Percentiles rank a stretch among this genome's conserved stretches.
phyloP scores from a whole-genome alignment of 1,284 basidiomycete species.

The Pyrrhoderma noxium region DNA sequence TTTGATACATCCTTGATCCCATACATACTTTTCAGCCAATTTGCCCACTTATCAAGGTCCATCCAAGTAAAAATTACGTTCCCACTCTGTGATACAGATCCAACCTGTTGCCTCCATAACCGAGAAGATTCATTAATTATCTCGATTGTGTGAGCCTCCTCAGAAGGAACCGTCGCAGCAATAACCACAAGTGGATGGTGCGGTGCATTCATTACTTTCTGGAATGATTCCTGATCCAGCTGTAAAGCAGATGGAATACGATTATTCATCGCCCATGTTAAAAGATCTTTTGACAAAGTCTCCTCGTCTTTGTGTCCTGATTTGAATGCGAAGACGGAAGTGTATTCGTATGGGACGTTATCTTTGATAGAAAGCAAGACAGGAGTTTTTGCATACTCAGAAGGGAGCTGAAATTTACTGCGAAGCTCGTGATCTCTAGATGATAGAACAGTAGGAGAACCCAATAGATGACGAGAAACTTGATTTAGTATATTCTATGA shows the following conservation, averaged over 20 bases:
- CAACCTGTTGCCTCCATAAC: too few species aligned
- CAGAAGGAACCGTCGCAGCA: not conserved
- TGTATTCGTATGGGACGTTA: constrained; percentile 38
- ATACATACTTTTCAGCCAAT: constrained; percentile 88
- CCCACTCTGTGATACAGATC: constrained; percentile 42
- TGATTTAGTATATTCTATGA: constrained; percentile 24
- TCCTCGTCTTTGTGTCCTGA: constrained; percentile 23
- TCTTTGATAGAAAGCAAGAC: constrained; percentile 75
- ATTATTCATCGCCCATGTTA: constrained; percentile 65
- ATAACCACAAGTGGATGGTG: constrained; percentile 67
- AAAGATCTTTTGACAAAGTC: constrained; percentile 21
- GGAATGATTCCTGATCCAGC: constrained; percentile 69
- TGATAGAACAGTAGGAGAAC: constrained; percentile 61
- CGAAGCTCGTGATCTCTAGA: constrained; percentile 43
- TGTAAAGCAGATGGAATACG: constrained; percentile 66
- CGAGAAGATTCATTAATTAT: constrained; percentile 45
- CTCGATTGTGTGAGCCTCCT: constrained; percentile 10
- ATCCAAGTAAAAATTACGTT: constrained; percentile 83
- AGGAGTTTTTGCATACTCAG: constrained; percentile 35
- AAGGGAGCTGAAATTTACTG: constrained; percentile 44
- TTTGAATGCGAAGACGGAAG: constrained; percentile 33
- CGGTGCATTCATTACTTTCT: constrained; percentile 74
- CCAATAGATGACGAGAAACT: constrained; percentile 54
- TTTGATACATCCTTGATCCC: constrained; percentile 44
- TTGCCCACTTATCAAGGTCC: constrained; percentile 71